Base-by-base conservation (phyloP, 305 asterid species). In the Fraxinus paxiana region DNA sequence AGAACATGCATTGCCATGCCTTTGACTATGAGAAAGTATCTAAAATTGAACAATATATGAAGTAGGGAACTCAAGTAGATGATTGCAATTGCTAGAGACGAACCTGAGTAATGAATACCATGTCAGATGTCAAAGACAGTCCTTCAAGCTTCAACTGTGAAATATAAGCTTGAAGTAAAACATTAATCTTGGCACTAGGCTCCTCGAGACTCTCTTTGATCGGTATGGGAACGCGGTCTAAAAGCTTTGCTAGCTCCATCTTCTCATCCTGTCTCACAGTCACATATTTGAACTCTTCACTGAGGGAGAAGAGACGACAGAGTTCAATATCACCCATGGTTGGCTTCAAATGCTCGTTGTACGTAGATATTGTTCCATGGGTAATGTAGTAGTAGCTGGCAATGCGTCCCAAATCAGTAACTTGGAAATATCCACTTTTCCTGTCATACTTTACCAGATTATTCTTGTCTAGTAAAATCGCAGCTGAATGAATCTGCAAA, bases 121-220 rank as follows among this genome's bases (percentile, higher is more conserved):
- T 94, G 87, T 94, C 99, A 51, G 97, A 92, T 81, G 98, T 89
- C 87, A 94, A 81, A 13, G 99, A 94, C 77, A 96, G 85, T 82
- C 97, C 99, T 86, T 96, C 99, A 48, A 96, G 98, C 93, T 96
- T 96, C 90, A 94, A 87, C 88, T 89, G 98, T 83, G 99, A 92
- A 84, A 96, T 90, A 88, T 96, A 94, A 43, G 98, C 98, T 84
- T 96, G 99, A 75, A 94, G 94, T 48, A 94, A 84, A 78, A 96
- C 94, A 88, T 94, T 96, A 73, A 96, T 94, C 89, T 96, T 96
- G 46, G 99, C 97, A 84, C 98, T 94, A 63, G 97, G 91, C 88
- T 96, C 98, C 88, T 96, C 98, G 30, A 96, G 90, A 84, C 92
- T 85, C 92, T 96, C 98, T 82, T 96, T 96, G 85, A 96, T 82